Conservation (phyloP, 2,329 filamentous ascomycete genomes). For the Alternaria longipes region DNA sequence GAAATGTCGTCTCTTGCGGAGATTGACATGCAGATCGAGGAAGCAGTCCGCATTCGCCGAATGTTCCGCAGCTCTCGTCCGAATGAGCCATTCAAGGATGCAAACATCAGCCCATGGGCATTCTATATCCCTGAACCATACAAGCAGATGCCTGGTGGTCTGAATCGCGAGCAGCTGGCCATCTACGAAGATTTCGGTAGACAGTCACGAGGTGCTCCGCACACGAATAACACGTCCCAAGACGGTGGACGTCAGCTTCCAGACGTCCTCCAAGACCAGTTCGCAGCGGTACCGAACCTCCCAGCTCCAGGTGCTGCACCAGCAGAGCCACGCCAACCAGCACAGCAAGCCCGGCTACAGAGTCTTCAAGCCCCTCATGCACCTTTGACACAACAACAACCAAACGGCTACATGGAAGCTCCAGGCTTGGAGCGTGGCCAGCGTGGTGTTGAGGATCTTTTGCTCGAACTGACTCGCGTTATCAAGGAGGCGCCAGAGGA, state of each 20-base stretch:
- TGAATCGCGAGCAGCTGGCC: constrained; percentile 91
- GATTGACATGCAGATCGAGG: constrained; percentile 91
- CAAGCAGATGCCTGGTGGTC: constrained; percentile 80
- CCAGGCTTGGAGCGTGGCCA: constrained; percentile 49
- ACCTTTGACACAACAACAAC: constrained; percentile 57
- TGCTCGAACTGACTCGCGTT: constrained; percentile 65
- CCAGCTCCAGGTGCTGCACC: constrained; percentile 70
- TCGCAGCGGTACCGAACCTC: constrained; percentile 67
- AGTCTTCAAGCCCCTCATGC: constrained; percentile 46
- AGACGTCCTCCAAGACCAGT: constrained; percentile 70
- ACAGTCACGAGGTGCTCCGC: constrained; percentile 75
- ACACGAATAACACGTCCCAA: constrained; percentile 64
- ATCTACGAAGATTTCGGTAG: constrained; percentile 97
- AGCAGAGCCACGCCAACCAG: constrained; percentile 66
- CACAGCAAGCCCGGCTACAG: constrained; percentile 58
- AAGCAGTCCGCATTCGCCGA: constrained; percentile 79
- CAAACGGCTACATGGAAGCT: constrained; percentile 68
- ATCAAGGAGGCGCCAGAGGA: constrained; percentile 66
- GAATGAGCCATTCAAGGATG: constrained; percentile 85
- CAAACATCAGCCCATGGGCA: constrained; percentile 86
- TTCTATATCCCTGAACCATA: constrained; percentile 94
- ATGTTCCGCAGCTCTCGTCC: constrained; percentile 78
- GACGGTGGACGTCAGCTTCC: constrained; percentile 69
- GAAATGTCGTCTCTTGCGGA: constrained; percentile 92
- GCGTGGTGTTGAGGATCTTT: constrained; percentile 62